Conservation (phyloP, 345 rosid species). For the Syzygium aromaticum region DNA sequence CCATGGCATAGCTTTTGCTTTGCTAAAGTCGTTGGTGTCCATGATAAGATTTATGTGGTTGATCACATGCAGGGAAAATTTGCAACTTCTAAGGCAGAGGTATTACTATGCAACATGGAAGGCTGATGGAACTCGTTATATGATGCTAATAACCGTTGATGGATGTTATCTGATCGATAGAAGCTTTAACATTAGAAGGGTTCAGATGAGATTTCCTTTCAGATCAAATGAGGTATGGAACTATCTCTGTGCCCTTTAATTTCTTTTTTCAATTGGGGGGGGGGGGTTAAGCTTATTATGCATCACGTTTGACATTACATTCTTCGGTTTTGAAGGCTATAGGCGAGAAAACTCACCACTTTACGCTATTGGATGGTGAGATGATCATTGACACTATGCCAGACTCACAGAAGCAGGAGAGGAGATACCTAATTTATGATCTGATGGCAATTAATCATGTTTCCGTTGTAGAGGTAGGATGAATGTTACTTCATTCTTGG, state of each 20-base stretch:
- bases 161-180: constrained; percentile 92
- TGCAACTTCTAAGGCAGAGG: constrained; percentile 81
- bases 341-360: constrained; percentile 78
- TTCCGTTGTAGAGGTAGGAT: constrained; percentile 70
- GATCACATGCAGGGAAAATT: constrained; percentile 62
- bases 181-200: constrained; percentile 80
- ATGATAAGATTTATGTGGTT: not conserved
- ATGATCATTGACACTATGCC: constrained; percentile 94
- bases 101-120: constrained; percentile 99
- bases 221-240: constrained; percentile 61
- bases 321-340: constrained; percentile 41
- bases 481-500: not conserved
- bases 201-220: constrained; percentile 96
- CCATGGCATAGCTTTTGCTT: not conserved
- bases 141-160: constrained; percentile 88
- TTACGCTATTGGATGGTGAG: constrained; percentile 92
- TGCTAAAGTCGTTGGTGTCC: not conserved
- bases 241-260: constrained; percentile 1
- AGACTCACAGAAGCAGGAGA: constrained; percentile 84
- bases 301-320: constrained; percentile 7
- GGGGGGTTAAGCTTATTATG: not conserved
- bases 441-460: constrained; percentile 69
- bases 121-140: constrained; percentile 97
- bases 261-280: not conserved
- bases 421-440: constrained; percentile 97